Conservation (phyloP, 805 yeast species). For the Pichia thaimueangensis region DNA sequence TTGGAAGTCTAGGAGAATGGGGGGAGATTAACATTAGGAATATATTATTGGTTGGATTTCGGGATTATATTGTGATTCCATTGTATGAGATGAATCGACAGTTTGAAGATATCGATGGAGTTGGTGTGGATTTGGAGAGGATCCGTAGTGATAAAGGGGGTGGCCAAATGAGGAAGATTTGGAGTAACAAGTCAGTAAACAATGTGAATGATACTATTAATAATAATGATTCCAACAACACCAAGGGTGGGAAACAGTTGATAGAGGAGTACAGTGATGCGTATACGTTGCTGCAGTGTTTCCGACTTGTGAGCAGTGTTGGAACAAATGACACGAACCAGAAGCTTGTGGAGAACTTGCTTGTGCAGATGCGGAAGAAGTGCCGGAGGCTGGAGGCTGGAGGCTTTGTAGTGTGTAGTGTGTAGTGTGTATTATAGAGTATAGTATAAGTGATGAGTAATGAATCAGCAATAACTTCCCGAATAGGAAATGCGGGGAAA, state of each 20-base stretch:
- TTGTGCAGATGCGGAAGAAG: conserved; percentile 16
- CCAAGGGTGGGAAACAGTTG: not conserved
- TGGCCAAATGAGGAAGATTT: no score
- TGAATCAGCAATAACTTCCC: no score
- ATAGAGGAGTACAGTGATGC: conserved; percentile 13
- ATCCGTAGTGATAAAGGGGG: not conserved
- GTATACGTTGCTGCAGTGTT: conserved; percentile 46
- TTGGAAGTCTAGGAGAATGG: conserved; percentile 15
- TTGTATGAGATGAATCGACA: conserved; percentile 38
- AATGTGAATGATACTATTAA: not conserved
- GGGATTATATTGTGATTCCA: conserved; percentile 50
- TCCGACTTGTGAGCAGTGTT: conserved; percentile 49
- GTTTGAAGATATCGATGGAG: conserved; percentile 16
- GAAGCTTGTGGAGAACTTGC: conserved; percentile 47
- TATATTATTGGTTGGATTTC: conserved; percentile 38
- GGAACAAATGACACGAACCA: conserved; percentile 52
- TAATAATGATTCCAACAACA: no score
- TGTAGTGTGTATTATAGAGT: no score
- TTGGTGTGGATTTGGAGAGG: conserved; percentile 10
- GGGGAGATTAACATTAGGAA: conserved; percentile 31
- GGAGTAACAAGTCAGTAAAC: no score
- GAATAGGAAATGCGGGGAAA: no score
- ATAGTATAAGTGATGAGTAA: no score
- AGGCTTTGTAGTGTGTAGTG: no score
- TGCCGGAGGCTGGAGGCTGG: not conserved